A percentile compares a stretch with the other conserved stretches of the same genome.
phyloP scores from a whole-genome alignment of 805 yeast genomes.

The Sungouiella blattae region DNA sequence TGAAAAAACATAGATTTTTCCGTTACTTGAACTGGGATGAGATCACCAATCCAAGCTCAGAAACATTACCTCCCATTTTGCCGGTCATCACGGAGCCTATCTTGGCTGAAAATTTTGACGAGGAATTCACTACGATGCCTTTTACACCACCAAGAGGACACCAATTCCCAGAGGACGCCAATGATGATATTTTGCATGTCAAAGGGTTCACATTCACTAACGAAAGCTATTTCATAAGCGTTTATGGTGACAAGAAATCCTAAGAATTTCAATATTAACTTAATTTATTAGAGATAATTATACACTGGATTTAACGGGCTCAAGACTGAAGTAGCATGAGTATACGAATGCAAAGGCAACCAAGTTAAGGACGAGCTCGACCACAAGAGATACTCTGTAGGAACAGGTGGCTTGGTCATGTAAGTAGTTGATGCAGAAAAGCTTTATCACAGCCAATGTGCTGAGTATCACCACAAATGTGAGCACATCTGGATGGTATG shows the following conservation, averaged over 20 bases:
- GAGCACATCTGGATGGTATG: background rate
- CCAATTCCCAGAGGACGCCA: background rate
- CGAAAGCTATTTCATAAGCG: conserved; percentile 28
- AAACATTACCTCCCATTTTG: conserved; percentile 68
- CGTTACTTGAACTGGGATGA: conserved; percentile 70
- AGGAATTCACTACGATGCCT: conserved; percentile 71
- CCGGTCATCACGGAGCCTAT: conserved; percentile 80
- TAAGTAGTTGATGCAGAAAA: conserved; percentile 14
- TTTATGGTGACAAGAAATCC: background rate
- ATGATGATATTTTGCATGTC: conserved; percentile 33
- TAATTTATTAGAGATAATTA: background rate
- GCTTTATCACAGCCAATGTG: conserved; percentile 3
- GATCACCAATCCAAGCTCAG: conserved; percentile 46
- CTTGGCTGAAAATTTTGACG: conserved; percentile 80
- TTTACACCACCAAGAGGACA: conserved; percentile 27
- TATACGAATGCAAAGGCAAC: conserved; percentile 12
- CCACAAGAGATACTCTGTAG: conserved; percentile 8
- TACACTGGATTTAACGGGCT: background rate
- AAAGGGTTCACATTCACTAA: conserved; percentile 42
- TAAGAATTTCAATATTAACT: background rate
- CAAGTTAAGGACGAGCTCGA: conserved; percentile 4
- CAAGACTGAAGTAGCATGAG: conserved; percentile 22
- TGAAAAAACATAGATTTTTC: conserved; percentile 70
- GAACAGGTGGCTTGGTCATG: conserved; percentile 10
- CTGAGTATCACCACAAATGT: background rate